Conservation (phyloP, 345 rosid genomes). For the Odontarrhena argentea region DNA sequence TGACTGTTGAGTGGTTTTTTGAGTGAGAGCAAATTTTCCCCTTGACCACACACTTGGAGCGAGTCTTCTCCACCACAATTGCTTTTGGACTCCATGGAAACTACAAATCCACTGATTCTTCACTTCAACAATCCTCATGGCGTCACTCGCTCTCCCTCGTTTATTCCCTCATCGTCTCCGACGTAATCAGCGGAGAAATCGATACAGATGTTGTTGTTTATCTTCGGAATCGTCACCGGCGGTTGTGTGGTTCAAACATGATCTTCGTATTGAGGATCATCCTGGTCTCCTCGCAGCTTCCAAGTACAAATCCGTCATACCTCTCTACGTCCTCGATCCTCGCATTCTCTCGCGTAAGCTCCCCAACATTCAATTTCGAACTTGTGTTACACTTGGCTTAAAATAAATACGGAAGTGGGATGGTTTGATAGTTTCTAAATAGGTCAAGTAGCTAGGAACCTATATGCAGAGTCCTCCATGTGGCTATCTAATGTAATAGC, state of each 20-base stretch:
- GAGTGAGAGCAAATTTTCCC: too few relatives aligned
- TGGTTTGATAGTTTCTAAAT: not conserved
- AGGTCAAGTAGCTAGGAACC: not conserved
- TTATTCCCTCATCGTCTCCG: slow-evolving; percentile 34
- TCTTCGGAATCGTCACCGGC: slow-evolving; percentile 48
- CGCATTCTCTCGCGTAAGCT: slow-evolving; percentile 70
- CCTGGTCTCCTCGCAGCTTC: slow-evolving; percentile 70
- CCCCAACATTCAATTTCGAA: not conserved
- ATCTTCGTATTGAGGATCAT: slow-evolving; percentile 84
- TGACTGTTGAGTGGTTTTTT: too few relatives aligned
- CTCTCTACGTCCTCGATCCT: slow-evolving; percentile 82
- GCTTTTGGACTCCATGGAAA: slow-evolving; percentile 44
- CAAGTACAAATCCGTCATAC: slow-evolving; percentile 46
- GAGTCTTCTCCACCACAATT: slow-evolving; percentile 53
- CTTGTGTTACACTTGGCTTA: not conserved
- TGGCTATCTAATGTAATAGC: slow-evolving; percentile 17
- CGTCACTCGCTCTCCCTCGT: slow-evolving; percentile 48
- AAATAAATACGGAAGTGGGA: not conserved
- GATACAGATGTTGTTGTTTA: slow-evolving; percentile 36
- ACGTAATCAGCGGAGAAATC: slow-evolving; percentile 14
- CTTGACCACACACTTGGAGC: slow-evolving; percentile 29
- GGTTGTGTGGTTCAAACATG: slow-evolving; percentile 91
- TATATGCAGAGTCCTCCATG: not conserved
- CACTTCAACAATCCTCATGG: slow-evolving; percentile 42
- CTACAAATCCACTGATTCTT: slow-evolving; percentile 2